These are phyloP conservation scores for Colletotrichum sp. DNA, from an alignment of 2,329 filamentous ascomycete species.

Conservation along the genomic window DNA sequence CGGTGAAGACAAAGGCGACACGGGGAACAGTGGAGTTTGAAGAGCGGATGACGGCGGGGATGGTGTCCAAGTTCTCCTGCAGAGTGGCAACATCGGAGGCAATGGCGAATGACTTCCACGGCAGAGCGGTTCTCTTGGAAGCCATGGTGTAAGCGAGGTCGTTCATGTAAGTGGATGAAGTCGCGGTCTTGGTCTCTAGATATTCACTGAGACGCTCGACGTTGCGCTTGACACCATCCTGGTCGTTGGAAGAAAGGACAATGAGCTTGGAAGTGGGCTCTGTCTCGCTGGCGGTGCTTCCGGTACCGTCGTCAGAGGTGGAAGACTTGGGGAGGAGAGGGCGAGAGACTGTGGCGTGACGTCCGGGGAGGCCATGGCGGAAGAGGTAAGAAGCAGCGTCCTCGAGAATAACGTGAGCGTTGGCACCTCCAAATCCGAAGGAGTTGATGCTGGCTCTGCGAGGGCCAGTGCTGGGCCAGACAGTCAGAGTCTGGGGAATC, in stretches of 20 bases:
- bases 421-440: slow-evolving; percentile 52
- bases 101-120: slow-evolving; percentile 46
- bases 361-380: slow-evolving; percentile 8
- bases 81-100: slow-evolving; percentile 37
- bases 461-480: slow-evolving; percentile 2
- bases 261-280: slow-evolving; percentile 38
- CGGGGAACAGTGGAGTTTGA: slow-evolving; percentile 30
- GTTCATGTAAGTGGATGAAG: slow-evolving; percentile 35
- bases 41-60: slow-evolving; percentile 28
- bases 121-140: slow-evolving; percentile 47
- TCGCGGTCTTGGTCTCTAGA: slow-evolving; percentile 42
- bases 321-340: neutral
- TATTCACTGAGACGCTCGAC: slow-evolving; percentile 41
- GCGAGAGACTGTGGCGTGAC: neutral
- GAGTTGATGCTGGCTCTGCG: slow-evolving; percentile 39
- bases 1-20: slow-evolving; percentile 47
- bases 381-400: slow-evolving; percentile 14
- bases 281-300: neutral
- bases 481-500: neutral
- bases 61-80: slow-evolving; percentile 21
- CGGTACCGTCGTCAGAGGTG: neutral
- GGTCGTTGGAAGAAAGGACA: slow-evolving; percentile 43
- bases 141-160: slow-evolving; percentile 52
- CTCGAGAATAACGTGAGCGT: slow-evolving; percentile 47
- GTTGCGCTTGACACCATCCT: slow-evolving; percentile 38